phyloP scores from a whole-genome alignment of 1,284 basidiomycete species.

The Cutaneotrichosporon cyanovorans region DNA sequence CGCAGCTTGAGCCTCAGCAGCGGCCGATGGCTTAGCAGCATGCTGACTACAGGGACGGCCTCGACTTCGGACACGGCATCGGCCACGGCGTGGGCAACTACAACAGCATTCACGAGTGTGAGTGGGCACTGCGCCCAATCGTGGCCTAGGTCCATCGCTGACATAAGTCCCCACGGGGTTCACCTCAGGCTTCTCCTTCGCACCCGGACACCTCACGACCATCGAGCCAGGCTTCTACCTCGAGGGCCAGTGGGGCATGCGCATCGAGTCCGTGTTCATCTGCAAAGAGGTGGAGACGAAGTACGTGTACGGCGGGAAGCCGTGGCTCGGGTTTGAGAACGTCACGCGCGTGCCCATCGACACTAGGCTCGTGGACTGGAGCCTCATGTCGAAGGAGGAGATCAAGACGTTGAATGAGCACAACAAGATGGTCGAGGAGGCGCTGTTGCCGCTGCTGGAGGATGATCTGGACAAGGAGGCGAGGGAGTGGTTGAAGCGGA shows the following conservation, averaged over 20 bases:
- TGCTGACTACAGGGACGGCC: conserved; percentile 53
- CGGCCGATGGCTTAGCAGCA: too few relatives aligned
- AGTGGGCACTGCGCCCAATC: conserved; percentile 19
- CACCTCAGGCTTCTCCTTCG: conserved; percentile 52
- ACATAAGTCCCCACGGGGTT: conserved; percentile 26
- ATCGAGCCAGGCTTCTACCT: conserved; percentile 60
- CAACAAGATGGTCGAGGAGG: conserved; percentile 67
- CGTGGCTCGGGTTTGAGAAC: conserved; percentile 80
- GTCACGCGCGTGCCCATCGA: conserved; percentile 90
- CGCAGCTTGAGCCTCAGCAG: too few relatives aligned
- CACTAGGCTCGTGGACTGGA: conserved; percentile 77
- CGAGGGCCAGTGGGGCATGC: conserved; percentile 75
- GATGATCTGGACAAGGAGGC: conserved; percentile 34
- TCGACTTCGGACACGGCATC: conserved; percentile 57
- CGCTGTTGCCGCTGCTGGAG: conserved; percentile 60
- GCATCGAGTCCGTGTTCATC: conserved; percentile 75
- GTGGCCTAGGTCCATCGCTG: conserved; percentile 40
- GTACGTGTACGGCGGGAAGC: conserved; percentile 58
- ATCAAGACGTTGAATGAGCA: conserved; percentile 86
- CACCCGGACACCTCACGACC: conserved; percentile 78
- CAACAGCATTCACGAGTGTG: conserved; percentile 39
- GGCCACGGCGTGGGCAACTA: conserved; percentile 41
- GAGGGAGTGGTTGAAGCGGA: conserved; percentile 41
- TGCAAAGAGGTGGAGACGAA: conserved; percentile 56
- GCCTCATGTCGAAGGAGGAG: conserved; percentile 76